These are phyloP conservation scores for Mycena metata DNA, from an alignment of 768 basidiomycete species.

Conservation along the genomic window DNA sequence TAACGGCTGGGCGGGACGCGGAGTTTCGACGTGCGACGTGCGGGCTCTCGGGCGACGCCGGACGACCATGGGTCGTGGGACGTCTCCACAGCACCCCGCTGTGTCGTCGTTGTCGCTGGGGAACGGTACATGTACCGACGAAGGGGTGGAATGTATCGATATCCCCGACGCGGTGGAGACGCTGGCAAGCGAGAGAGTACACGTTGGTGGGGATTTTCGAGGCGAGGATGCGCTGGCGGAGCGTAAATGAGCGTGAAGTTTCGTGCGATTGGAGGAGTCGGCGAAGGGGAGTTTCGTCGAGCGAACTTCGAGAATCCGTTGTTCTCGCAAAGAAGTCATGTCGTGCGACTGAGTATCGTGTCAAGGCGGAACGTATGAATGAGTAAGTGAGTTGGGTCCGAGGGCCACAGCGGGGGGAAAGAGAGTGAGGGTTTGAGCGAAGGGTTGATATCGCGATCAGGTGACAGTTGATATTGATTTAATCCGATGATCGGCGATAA, in stretches of 20 bases:
- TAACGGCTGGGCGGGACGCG: not conserved
- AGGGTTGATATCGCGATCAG: no score
- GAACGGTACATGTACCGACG: constrained; percentile 16
- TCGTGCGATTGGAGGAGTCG: constrained; percentile 24
- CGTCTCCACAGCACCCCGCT: not conserved
- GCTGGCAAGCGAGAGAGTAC: constrained; percentile 28
- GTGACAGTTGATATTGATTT: no score
- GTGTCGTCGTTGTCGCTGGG: constrained; percentile 9
- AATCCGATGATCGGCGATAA: no score
- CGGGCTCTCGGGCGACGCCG: constrained; percentile 29
- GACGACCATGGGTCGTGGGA: not conserved
- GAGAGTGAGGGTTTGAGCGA: no score
- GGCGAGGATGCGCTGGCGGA: not conserved
- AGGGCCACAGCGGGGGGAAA: no score
- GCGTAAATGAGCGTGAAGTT: constrained; percentile 27
- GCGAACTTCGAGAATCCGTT: no score
- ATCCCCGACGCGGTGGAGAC: not conserved
- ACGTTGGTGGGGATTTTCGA: constrained; percentile 28
- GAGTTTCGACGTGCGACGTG: constrained; percentile 28
- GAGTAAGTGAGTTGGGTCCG: no score
- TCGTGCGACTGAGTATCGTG: no score
- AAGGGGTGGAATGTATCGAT: not conserved
- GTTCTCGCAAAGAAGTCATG: no score
- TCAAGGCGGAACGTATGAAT: no score
- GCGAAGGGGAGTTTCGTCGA: constrained; percentile 8